A percentile compares a stretch with the other conserved stretches of the same genome.
Evolutionary conservation across 2,329 filamentous ascomycete species (phyloP).

Genomic region (Aspergillus viridinutans): DNA sequence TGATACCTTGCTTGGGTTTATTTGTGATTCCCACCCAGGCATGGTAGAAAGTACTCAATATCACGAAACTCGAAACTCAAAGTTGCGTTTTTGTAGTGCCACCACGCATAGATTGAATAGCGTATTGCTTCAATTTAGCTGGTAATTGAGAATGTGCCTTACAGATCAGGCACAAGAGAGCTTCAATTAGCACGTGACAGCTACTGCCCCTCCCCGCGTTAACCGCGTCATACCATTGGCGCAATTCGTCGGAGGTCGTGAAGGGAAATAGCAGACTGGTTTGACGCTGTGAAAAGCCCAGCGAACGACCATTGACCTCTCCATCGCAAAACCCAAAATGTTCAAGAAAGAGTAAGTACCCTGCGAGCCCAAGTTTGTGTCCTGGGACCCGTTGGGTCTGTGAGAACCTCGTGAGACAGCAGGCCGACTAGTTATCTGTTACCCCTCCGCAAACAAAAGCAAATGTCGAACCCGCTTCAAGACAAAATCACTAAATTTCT

Average conservation of each 20-base stretch:
- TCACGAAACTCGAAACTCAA: neutral
- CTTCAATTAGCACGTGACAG: conserved; percentile 11
- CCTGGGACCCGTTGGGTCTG: neutral
- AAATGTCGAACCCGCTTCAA: neutral
- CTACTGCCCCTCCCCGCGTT: conserved; percentile 23
- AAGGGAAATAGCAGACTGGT: neutral
- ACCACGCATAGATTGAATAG: neutral
- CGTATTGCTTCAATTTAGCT: no score
- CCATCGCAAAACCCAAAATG: conserved; percentile 50
- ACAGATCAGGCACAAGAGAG: neutral
- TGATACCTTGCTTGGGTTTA: conserved; percentile 1
- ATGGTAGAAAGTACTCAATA: neutral
- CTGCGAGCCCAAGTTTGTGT: neutral
- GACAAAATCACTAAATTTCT: neutral
- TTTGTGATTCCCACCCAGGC: conserved; percentile 1
- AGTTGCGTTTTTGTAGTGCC: neutral
- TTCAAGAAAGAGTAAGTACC: conserved; percentile 83
- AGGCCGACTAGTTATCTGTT: neutral
- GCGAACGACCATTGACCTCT: conserved; percentile 6
- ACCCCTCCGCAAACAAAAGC: neutral
- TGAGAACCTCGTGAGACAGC: neutral
- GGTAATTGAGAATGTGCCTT: neutral
- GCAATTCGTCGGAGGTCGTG: conserved; percentile 3
- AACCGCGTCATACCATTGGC: conserved; percentile 17
- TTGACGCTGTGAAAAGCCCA: neutral